These are phyloP conservation scores for Sanghuangporus baumii DNA, from an alignment of 1,284 basidiomycete species.

Conservation along the genomic window DNA sequence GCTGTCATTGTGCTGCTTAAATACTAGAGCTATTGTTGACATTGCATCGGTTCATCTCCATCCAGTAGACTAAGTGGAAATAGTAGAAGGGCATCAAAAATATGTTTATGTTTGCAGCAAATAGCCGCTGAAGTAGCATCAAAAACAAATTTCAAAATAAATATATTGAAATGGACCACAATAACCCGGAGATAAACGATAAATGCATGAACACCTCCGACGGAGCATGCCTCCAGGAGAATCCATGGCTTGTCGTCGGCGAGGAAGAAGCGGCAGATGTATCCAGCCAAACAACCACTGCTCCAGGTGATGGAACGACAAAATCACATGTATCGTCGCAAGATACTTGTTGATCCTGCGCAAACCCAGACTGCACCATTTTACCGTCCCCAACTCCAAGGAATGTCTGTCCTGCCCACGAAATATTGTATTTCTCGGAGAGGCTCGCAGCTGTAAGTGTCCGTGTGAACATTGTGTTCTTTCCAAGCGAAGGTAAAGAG, in stretches of 20 bases:
- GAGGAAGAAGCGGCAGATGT: background rate
- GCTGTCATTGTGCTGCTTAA: background rate
- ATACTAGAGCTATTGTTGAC: background rate
- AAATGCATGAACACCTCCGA: background rate
- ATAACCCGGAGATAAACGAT: background rate
- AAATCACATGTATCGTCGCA: conserved; percentile 38
- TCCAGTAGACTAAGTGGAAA: background rate
- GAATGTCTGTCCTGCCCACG: conserved; percentile 45
- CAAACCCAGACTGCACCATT: conserved; percentile 35
- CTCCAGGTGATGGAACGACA: conserved; percentile 37
- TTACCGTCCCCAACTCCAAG: conserved; percentile 35
- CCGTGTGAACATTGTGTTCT: conserved; percentile 33
- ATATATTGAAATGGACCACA: too few relatives aligned
- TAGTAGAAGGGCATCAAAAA: too few relatives aligned
- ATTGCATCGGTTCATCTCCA: background rate
- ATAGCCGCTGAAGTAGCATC: too few relatives aligned
- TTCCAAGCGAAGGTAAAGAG: conserved; percentile 17
- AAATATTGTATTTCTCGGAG: conserved; percentile 49
- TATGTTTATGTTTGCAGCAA: too few relatives aligned
- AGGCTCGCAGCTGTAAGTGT: conserved; percentile 39
- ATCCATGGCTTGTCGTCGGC: background rate
- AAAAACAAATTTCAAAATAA: too few relatives aligned
- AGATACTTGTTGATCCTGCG: conserved; percentile 32
- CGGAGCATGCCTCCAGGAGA: background rate
- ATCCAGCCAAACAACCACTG: conserved; percentile 34